phyloP scores from a whole-genome alignment of 2,329 filamentous ascomycete species.

The Drechslerella coelobrocha region DNA sequence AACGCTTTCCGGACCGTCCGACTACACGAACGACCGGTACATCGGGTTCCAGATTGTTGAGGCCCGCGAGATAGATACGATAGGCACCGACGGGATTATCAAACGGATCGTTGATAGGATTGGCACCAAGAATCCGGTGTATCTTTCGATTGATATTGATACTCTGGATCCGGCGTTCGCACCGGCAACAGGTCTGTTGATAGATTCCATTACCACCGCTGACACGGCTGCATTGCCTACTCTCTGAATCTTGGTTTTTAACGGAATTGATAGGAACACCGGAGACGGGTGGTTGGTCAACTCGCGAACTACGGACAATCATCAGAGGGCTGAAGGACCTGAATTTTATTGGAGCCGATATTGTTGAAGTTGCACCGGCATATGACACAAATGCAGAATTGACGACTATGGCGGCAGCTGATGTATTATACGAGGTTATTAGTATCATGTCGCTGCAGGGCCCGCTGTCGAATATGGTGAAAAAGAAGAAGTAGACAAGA shows the following conservation, averaged over 20 bases:
- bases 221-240: background rate
- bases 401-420: conserved; percentile 75
- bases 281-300: conserved; percentile 78
- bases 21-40: conserved; percentile 86
- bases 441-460: conserved; percentile 82
- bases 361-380: conserved; percentile 76
- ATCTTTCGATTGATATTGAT: conserved; percentile 85
- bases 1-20: conserved; percentile 76
- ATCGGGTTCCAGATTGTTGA: conserved; percentile 84
- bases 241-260: conserved; percentile 56
- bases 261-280: conserved; percentile 80
- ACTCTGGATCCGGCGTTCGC: conserved; percentile 80
- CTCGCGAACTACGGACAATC: conserved; percentile 74
- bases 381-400: conserved; percentile 76
- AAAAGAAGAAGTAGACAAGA: conserved; percentile 53
- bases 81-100: conserved; percentile 76
- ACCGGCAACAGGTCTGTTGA: conserved; percentile 54
- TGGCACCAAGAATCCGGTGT: conserved; percentile 76
- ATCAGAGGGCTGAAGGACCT: conserved; percentile 72
- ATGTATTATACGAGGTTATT: conserved; percentile 71
- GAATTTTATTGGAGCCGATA: conserved; percentile 73
- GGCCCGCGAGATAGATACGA: conserved; percentile 73
- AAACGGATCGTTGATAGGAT: conserved; percentile 77
- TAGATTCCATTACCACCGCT: conserved; percentile 35
- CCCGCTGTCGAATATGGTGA: conserved; percentile 65